Base-by-base conservation (phyloP, 1,284 basidiomycete genomes). In the Xerocomus cyaneibrunnescens region DNA sequence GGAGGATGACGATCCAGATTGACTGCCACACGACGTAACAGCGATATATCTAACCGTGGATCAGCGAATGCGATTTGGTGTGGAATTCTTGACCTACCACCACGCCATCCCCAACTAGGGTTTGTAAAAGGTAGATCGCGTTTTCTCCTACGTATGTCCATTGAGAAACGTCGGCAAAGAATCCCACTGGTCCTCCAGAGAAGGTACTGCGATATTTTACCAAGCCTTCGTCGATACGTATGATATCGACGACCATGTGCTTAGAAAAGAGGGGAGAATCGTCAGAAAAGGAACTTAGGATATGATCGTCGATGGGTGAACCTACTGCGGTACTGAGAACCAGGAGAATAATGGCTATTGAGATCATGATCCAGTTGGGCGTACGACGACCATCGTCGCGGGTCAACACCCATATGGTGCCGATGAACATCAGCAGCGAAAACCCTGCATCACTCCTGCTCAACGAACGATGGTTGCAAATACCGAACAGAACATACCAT, bases 11-110 rank as follows among this genome's bases (percentile, higher is more conserved):
- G 9, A 67, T 45, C 36, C 47, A 54, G 16, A 54, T 23, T 13
- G 54, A 58, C 47, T 66, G 59, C 65, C 65, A 68, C 8, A 61
- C 61, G 7, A 62, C 55, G 44, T 62, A 68, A 22, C 62, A 62
- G 8, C 67, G 67, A 54, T 30, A 30, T 30, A 30, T 30, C 28
- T 30, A 30, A 12, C 10, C 4, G 7, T 30, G 4, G 10, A 10
- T 30, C 9, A 30, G 13, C 28, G 13, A 30, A 10, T 30, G 28
- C 3, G 13, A 30, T 30, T 17, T 8, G n/a, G 16, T n/a, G 23
- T 37, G n/a, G 13, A 34, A 16, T 28, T 19, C 12, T n/a, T 13
- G 14, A 48, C 57, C 8, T n/a, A 61, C 40, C 25, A 41, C 40
- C 3, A 41, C 27, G 7, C 27, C 40, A 21, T 42, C 40, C 13